Evolutionary conservation across 495 filamentous ascomycete species (phyloP).

Genomic region (Cetradonia linearis): DNA sequence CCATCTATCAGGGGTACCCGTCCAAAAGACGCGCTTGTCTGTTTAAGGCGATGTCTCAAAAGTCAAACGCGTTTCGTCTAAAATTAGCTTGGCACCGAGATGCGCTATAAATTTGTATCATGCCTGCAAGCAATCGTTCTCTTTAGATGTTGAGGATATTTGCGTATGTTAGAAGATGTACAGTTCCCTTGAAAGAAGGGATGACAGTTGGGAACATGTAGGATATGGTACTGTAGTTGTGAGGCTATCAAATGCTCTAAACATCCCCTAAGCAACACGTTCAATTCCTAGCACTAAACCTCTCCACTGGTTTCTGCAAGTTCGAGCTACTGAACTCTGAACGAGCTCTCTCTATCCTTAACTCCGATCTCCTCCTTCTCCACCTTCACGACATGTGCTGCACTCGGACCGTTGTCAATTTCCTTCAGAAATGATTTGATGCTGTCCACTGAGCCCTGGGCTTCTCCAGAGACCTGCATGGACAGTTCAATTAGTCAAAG

Average conservation of each 20-base stretch:
- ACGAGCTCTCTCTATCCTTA: conserved; percentile 53
- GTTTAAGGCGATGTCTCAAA: neutral
- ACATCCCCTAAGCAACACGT: conserved; percentile 1
- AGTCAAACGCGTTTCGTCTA: conserved; percentile 5
- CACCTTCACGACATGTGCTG: conserved; percentile 24
- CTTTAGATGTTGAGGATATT: neutral
- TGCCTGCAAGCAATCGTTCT: neutral
- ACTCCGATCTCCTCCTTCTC: conserved; percentile 53
- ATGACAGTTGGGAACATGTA: neutral
- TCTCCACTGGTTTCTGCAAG: neutral
- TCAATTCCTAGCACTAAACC: neutral
- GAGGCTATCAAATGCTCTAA: neutral
- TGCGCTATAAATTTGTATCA: neutral
- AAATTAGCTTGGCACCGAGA: conserved; percentile 5
- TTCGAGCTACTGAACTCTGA: conserved; percentile 38
- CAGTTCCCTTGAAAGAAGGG: neutral
- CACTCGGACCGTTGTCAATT: conserved; percentile 51
- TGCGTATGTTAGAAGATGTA: neutral
- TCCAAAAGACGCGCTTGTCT: neutral
- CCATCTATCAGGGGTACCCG: conserved; percentile 1
- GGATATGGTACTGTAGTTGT: neutral
- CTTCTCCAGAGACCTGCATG: conserved; percentile 76
- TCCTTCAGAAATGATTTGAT: conserved; percentile 64
- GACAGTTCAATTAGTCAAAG: neutral
- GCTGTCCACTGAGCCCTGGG: conserved; percentile 57